These are phyloP conservation scores for Cylindrotheca fusiformis DNA, from an alignment of 108 stramenopile genomes.

Conservation along the genomic window DNA sequence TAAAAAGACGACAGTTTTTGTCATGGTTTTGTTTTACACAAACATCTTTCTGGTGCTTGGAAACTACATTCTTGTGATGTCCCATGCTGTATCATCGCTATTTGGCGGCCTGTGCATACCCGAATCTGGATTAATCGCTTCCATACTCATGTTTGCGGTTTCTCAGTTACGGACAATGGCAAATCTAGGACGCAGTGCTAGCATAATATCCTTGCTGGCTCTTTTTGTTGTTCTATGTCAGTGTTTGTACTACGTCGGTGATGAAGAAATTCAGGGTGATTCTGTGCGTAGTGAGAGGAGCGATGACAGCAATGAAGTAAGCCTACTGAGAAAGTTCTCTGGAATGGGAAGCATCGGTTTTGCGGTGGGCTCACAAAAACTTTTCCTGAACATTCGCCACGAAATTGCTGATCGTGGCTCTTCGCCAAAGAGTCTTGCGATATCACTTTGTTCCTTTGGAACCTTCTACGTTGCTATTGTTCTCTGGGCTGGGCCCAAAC, in stretches of 20 bases:
- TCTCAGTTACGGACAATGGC: conserved; percentile 67
- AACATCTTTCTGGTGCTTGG: conserved; percentile 75
- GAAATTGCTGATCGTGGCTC: conserved; percentile 60
- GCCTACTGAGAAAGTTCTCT: conserved; percentile 39
- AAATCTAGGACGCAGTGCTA: conserved; percentile 49
- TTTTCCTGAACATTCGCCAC: conserved; percentile 70
- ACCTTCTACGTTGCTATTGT: conserved; percentile 50
- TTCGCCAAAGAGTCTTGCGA: conserved; percentile 48
- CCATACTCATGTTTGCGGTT: conserved; percentile 61
- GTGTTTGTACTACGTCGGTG: conserved; percentile 33
- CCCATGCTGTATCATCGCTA: conserved; percentile 58
- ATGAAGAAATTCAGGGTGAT: not conserved
- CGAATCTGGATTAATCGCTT: conserved; percentile 54
- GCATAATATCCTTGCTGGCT: conserved; percentile 42
- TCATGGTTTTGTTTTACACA: conserved; percentile 56
- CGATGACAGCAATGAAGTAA: conserved; percentile 7
- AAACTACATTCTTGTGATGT: conserved; percentile 72
- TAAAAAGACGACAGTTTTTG: conserved; percentile 19
- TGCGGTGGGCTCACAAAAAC: conserved; percentile 69
- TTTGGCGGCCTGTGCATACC: conserved; percentile 61
- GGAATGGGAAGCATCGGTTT: conserved; percentile 67
- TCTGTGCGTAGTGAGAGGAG: not conserved
- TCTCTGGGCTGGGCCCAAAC: conserved; percentile 56
- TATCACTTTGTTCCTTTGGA: conserved; percentile 43
- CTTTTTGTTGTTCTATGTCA: conserved; percentile 57